phyloP scores from a whole-genome alignment of 306 rosid genomes.

The Quillaja saponaria region DNA sequence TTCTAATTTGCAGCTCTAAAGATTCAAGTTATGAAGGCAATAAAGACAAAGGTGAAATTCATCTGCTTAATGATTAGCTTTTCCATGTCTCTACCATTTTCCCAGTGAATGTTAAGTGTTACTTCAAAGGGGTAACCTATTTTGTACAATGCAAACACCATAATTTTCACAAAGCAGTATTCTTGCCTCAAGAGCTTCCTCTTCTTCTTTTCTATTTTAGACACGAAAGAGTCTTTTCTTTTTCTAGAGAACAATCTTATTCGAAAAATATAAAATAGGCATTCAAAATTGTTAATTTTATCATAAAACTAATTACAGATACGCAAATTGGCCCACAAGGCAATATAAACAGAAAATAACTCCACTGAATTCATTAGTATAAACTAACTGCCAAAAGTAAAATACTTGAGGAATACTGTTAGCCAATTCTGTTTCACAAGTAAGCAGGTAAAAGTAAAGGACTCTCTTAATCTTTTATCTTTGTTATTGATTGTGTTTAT shows the following conservation, averaged over 20 bases:
- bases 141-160: not conserved
- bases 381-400: too few species aligned
- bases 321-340: not conserved
- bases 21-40: constrained; percentile 28
- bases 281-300: not conserved
- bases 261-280: too few species aligned
- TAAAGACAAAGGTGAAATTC: constrained; percentile 35
- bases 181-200: not conserved
- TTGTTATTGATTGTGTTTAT: too few species aligned
- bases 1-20: constrained; percentile 46
- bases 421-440: too few species aligned
- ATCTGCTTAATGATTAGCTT: constrained; percentile 38
- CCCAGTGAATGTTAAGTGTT: constrained; percentile 16
- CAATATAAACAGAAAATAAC: not conserved
- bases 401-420: not conserved
- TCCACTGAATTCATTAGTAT: too few species aligned
- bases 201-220: constrained; percentile 8
- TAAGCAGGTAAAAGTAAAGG: not conserved
- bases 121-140: not conserved
- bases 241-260: not conserved
- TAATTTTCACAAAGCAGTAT: not conserved
- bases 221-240: constrained; percentile 15
- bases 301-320: constrained; percentile 7
- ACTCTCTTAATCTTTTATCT: too few species aligned
- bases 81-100: constrained; percentile 17